Base-by-base conservation (phyloP, 305 asterid genomes). In the Euphrasia arctica region DNA sequence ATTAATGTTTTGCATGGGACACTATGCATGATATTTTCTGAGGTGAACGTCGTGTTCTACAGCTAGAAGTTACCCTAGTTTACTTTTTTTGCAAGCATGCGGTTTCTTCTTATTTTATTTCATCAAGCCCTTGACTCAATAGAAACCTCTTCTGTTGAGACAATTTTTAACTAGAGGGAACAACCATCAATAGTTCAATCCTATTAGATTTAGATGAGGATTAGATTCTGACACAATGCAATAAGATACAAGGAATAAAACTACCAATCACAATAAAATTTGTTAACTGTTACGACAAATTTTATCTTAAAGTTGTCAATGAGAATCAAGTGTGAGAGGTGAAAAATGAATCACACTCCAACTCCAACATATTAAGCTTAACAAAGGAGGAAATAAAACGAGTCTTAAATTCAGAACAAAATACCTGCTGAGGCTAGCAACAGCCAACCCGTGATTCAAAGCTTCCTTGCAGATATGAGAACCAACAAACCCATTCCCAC, bases 401-500 rank as follows among this genome's bases (percentile, higher is more conserved):
- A 12, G 54, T 15, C 58, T 15, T 5, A 1, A 15, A 6, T 52
- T 6, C 12, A 1, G 32, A 22, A 54, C 9, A 25, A 5, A 11
- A 25, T 72, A 92, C 98, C 98, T 92, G 87, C 84, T 87, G 58
- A 92, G 93, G 78, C 98, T 92, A 74, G 91, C 89, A 65, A 89
- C 91, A 8, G 82, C 66, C 54, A 89, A 64, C 65, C 97, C 97
- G 62, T 84, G 85, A 54, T 74, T 73, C 70, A 87, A 52, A 69
- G 96, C 98, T 79, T 92, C 98, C 79, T 80, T 82, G 77, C 97
- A 92, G 66, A 92, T 55, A 79, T 92, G 97, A 60, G 97, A 89
- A 51, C 98, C 98, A 62, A 92, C 98, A 75, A 85, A 92, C 54
- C 98, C 98, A 81, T 82, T 92, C 73, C 97, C 98, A 15, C 98